Evolutionary conservation across 2,329 filamentous ascomycete species (phyloP).

Genomic region (Fusarium secorum): DNA sequence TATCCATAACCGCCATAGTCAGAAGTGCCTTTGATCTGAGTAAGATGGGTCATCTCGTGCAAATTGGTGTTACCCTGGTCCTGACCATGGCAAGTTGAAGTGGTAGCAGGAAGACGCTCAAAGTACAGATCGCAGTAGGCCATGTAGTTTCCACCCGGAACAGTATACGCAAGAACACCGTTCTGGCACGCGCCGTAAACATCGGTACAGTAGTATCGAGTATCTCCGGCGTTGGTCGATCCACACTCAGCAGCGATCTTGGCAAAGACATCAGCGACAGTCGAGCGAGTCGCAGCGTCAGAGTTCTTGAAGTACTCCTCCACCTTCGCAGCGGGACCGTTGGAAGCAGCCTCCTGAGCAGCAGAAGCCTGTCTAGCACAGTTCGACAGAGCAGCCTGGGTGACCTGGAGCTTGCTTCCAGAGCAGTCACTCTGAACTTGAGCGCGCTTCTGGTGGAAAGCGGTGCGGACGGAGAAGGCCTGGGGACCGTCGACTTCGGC

Average conservation of each 20-base stretch:
- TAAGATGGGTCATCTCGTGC: conserved; percentile 71
- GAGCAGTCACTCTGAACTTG: conserved; percentile 63
- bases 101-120: conserved; percentile 58
- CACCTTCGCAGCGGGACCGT: conserved; percentile 58
- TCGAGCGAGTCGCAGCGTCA: conserved; percentile 51
- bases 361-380: conserved; percentile 61
- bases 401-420: conserved; percentile 53
- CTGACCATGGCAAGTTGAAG: conserved; percentile 65
- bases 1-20: conserved; percentile 67
- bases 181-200: conserved; percentile 59
- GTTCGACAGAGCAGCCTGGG: conserved; percentile 61
- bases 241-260: conserved; percentile 64
- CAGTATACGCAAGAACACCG: conserved; percentile 67
- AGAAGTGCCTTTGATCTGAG: conserved; percentile 63
- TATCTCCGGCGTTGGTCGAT: conserved; percentile 56
- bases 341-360: conserved; percentile 60
- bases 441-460: conserved; percentile 61
- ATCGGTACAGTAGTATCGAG: conserved; percentile 67
- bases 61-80: conserved; percentile 71
- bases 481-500: conserved; percentile 64
- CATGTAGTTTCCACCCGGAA: conserved; percentile 62
- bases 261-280: conserved; percentile 60
- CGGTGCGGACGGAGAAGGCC: conserved; percentile 59
- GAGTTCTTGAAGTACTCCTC: conserved; percentile 71
- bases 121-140: conserved; percentile 71